Evolutionary conservation across 164 flowering plant genomes (phyloP).

Genomic region (Kalanchoe fedtschenkoi): DNA sequence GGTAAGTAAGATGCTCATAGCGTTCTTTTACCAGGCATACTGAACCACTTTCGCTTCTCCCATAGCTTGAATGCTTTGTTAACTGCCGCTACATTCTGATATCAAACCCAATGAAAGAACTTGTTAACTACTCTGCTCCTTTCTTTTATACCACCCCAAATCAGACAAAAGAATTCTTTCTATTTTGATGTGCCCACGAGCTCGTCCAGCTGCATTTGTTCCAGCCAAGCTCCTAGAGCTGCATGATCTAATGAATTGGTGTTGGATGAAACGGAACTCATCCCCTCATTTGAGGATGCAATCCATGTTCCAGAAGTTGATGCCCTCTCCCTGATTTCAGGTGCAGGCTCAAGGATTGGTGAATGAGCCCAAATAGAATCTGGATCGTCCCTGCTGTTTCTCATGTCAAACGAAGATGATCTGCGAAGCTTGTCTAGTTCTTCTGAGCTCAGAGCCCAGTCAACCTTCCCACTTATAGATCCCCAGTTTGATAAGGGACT

Average conservation of each 20-base stretch:
- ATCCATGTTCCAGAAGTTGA: constrained; percentile 12
- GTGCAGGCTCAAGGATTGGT: constrained; percentile 79
- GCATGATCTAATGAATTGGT: constrained; percentile 51
- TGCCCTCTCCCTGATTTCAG: constrained; percentile 49
- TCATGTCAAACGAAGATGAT: constrained; percentile 61
- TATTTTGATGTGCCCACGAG: constrained; percentile 10
- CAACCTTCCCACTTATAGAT: constrained; percentile 46
- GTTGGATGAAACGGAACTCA: constrained; percentile 20
- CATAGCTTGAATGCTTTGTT: not conserved
- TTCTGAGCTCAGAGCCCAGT: constrained; percentile 57
- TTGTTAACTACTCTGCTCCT: not conserved
- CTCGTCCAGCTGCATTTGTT: constrained; percentile 90
- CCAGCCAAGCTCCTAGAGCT: constrained; percentile 71
- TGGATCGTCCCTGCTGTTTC: constrained; percentile 64
- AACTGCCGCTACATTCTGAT: not conserved
- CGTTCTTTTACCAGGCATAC: not conserved
- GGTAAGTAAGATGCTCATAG: no score
- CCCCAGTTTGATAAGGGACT: constrained; percentile 74
- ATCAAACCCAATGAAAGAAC: not conserved
- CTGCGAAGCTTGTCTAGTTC: constrained; percentile 48
- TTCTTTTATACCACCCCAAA: not conserved
- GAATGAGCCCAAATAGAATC: constrained; percentile 94
- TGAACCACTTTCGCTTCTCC: no score
- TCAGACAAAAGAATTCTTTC: not conserved
- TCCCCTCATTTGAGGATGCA: constrained; percentile 19